Evolutionary conservation across 441 rosid species (phyloP).

Genomic region (Jatropha multifida): DNA sequence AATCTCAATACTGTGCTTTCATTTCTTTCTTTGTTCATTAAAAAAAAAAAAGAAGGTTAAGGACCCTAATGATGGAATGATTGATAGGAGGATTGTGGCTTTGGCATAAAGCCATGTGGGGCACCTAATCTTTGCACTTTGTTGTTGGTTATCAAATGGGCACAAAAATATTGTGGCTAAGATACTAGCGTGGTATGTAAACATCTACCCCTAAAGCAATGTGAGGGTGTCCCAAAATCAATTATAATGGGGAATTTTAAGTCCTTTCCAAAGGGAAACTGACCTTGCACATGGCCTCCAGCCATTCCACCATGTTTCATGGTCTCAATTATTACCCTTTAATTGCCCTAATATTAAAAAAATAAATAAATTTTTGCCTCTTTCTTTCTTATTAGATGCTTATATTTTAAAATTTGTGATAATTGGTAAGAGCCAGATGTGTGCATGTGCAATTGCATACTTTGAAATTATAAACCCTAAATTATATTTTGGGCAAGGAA

Average conservation of each 20-base stretch:
- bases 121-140: slow-evolving; percentile 28
- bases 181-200: background rate
- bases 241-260: slow-evolving; percentile 13
- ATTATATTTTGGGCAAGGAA: slow-evolving; percentile 6
- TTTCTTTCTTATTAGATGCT: background rate
- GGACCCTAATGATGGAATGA: slow-evolving; percentile 25
- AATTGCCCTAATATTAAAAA: slow-evolving; percentile 5
- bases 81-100: slow-evolving; percentile 27
- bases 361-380: no score
- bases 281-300: slow-evolving; percentile 51
- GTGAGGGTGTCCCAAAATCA: slow-evolving; percentile 23
- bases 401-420: slow-evolving; percentile 14
- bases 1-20: background rate
- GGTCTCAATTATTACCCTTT: slow-evolving; percentile 32
- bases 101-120: slow-evolving; percentile 43
- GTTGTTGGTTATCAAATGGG: slow-evolving; percentile 19
- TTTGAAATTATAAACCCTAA: slow-evolving; percentile 13
- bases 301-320: slow-evolving; percentile 29
- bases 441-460: slow-evolving; percentile 38
- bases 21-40: background rate
- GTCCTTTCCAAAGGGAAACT: slow-evolving; percentile 15
- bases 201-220: slow-evolving; percentile 6
- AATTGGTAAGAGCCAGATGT: slow-evolving; percentile 38
- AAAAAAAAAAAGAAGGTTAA: background rate
- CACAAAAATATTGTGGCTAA: slow-evolving; percentile 12